Percentiles rank a stretch among this genome's conserved stretches.
phyloP scores from a whole-genome alignment of 331 rosid species.

The Phaseolus coccineus region DNA sequence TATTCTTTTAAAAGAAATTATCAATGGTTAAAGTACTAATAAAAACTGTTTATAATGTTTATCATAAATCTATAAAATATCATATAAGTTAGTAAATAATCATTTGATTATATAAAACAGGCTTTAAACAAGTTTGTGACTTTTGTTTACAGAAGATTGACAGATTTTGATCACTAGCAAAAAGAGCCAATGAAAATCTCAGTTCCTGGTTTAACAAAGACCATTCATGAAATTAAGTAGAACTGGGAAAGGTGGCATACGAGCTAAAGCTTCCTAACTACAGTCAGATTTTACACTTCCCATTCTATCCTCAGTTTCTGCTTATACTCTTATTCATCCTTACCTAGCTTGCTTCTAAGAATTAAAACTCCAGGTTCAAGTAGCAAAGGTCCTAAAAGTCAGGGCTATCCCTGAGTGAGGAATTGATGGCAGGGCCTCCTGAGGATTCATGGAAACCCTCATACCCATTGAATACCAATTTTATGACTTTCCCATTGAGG shows the following conservation, averaged over 20 bases:
- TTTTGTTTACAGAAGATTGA: not conserved
- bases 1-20: no score
- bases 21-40: no score
- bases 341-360: conserved; percentile 26
- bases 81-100: no score
- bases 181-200: conserved; percentile 29
- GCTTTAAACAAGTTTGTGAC: not conserved
- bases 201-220: not conserved
- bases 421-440: not conserved
- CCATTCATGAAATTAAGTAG: not conserved
- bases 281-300: not conserved
- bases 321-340: conserved; percentile 8
- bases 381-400: conserved; percentile 15
- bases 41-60: no score
- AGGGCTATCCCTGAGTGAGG: not conserved
- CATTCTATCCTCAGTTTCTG: not conserved
- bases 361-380: conserved; percentile 16
- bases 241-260: not conserved
- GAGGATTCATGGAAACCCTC: conserved; percentile 18
- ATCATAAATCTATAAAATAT: no score
- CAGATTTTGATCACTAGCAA: not conserved
- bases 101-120: no score
- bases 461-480: not conserved
- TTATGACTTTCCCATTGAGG: conserved; percentile 10
- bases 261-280: conserved; percentile 22